Base-by-base conservation (phyloP, 805 yeast species). In the Ogataea salicorniae region DNA sequence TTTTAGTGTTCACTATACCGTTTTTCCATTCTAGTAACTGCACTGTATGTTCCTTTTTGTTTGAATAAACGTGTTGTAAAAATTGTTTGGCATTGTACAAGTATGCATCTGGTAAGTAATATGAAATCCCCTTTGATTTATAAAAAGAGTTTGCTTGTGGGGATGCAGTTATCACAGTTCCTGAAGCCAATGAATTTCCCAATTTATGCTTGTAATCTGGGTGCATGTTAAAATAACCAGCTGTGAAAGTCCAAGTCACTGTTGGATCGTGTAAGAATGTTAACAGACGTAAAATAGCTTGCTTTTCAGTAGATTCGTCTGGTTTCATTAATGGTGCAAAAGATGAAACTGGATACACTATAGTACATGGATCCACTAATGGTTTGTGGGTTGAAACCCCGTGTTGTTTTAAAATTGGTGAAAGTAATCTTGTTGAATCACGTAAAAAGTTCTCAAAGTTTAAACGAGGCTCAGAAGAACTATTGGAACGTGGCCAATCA, bases 61-160 rank as follows among this genome's bases (percentile, higher is more conserved):
- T 49, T 20, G 66, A 62, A 8, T 43, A 41, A 15, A 48, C 49
- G 34, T 51, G 51, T 20, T 55, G 69, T 37, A 89, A 64, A 56
- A 94, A 94, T 42, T 71, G 69, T 50, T 80, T 76, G 1, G 96
- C 87, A 37, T 88, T 74, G 55, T 86, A 75, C 5, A 89, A 71
- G 65, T 94, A 94, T 0, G 97, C 96, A 50, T 80, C 87, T 0
- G 99, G 99, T 18, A 94, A 68, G 58, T 81, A 79, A 50, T 83
- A 79, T 1, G 96, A 86, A 2, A 90, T 71, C 3, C 99, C 98
- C 7, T 77, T 72, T 0, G 96, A 86, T 60, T 83, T 74, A 67
- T 83, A 94, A 69, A 94, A 94, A 1, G 97, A 95, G 66, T 94
- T 94, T 5, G 98, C 97, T 55, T 83, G 77, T 1, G 96, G 95